phyloP scores from a whole-genome alignment of 2,329 filamentous ascomycete genomes.

The Clarireedia sp. region DNA sequence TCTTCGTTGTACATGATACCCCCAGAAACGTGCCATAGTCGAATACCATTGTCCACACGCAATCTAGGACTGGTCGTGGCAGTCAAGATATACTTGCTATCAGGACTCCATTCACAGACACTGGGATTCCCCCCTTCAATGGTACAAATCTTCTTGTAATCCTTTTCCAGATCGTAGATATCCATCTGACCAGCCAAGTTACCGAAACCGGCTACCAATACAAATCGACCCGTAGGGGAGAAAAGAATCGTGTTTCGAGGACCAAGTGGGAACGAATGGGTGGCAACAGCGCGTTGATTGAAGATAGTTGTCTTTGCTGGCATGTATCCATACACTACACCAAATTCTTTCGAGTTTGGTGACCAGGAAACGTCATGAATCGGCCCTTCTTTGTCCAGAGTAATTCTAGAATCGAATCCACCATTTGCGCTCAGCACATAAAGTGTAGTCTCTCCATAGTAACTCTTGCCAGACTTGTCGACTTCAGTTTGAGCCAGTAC shows the following conservation, averaged over 20 bases:
- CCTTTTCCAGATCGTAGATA: constrained; percentile 91
- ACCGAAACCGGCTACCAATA: constrained; percentile 90
- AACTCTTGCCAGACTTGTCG: constrained; percentile 97
- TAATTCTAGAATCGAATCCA: constrained; percentile 83
- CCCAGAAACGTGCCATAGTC: constrained; percentile 88
- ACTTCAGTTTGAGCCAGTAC: constrained; percentile 97
- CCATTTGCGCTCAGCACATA: constrained; percentile 91
- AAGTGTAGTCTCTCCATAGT: constrained; percentile 96
- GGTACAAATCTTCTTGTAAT: constrained; percentile 84
- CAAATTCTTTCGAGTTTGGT: constrained; percentile 94
- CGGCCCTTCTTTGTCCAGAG: constrained; percentile 91
- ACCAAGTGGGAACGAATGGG: constrained; percentile 76
- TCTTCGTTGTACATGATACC: constrained; percentile 92
- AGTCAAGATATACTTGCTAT: constrained; percentile 91
- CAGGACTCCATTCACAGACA: constrained; percentile 94
- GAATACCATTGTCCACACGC: constrained; percentile 92
- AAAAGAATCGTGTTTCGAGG: constrained; percentile 94
- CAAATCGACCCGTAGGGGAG: constrained; percentile 87
- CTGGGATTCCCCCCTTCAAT: constrained; percentile 95
- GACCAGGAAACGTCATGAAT: constrained; percentile 99
- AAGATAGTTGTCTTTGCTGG: constrained; percentile 99
- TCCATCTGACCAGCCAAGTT: constrained; percentile 97
- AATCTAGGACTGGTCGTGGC: constrained; percentile 95
- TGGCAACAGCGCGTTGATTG: constrained; percentile 75
- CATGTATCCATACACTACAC: constrained; percentile 97